phyloP scores from a whole-genome alignment of 2,329 filamentous ascomycete genomes.

The Fusarium camptoceras region DNA sequence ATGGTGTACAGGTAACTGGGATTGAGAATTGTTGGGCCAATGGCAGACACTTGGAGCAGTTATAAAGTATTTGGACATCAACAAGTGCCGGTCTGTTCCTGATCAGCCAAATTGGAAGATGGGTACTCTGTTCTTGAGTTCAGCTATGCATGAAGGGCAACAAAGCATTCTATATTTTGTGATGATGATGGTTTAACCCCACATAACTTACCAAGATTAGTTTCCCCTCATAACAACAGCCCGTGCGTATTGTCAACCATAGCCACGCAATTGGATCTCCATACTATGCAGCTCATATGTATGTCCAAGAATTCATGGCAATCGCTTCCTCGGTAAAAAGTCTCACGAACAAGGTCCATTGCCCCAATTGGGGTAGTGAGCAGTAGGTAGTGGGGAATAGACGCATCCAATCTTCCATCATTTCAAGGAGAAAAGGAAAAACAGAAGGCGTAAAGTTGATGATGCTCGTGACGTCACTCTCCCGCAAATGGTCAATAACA shows the following conservation, averaged over 20 bases:
- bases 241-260: constrained; percentile 11
- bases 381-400: constrained; percentile 24
- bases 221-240: not conserved
- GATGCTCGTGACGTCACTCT: constrained; percentile 41
- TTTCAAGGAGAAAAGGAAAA: constrained; percentile 23
- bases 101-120: not conserved
- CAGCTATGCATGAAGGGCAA: not conserved
- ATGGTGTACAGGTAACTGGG: not conserved
- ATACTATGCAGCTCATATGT: not conserved
- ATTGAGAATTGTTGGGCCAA: not conserved
- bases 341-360: constrained; percentile 3
- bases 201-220: constrained; percentile 2
- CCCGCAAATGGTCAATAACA: constrained; percentile 25
- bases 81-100: not conserved
- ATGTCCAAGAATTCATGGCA: constrained; percentile 3
- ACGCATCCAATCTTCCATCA: constrained; percentile 12
- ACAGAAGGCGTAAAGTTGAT: constrained; percentile 18
- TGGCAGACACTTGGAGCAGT: not conserved
- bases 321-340: constrained; percentile 25
- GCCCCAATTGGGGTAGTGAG: constrained; percentile 14
- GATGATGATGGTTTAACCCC: not conserved
- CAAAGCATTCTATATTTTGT: not conserved
- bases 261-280: constrained; percentile 14
- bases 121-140: not conserved
- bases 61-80: not conserved